Evolutionary conservation across 2,329 filamentous ascomycete genomes (phyloP).

Genomic region (Mollisiaceae sp.): DNA sequence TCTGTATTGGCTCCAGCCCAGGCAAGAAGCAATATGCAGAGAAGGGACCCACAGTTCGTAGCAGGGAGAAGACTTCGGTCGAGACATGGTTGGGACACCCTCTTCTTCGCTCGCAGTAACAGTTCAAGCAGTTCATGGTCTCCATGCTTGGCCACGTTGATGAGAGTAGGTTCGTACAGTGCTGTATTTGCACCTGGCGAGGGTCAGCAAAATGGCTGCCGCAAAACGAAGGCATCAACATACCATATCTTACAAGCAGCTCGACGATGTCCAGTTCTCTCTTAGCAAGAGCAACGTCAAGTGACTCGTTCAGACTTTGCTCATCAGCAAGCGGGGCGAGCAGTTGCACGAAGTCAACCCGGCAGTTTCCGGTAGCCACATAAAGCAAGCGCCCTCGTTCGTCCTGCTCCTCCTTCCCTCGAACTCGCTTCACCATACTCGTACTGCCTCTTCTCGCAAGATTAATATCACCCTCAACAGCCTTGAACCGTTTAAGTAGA

Average conservation of each 20-base stretch:
- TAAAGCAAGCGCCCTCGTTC: slow-evolving; percentile 25
- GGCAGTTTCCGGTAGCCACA: slow-evolving; percentile 16
- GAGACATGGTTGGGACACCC: slow-evolving; percentile 21
- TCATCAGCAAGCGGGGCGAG: slow-evolving; percentile 28
- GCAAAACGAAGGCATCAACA: not conserved
- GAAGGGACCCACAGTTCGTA: slow-evolving; percentile 13
- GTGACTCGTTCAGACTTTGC: slow-evolving; percentile 25
- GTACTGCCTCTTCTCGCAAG: slow-evolving; percentile 24
- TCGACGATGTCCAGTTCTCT: slow-evolving; percentile 20
- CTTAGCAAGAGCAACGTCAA: slow-evolving; percentile 23
- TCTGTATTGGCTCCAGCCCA: slow-evolving; percentile 53
- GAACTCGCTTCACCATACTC: slow-evolving; percentile 22
- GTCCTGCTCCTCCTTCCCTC: slow-evolving; percentile 12
- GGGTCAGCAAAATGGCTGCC: not conserved
- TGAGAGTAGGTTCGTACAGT: slow-evolving; percentile 16
- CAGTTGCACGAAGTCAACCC: slow-evolving; percentile 23
- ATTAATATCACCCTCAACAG: slow-evolving; percentile 27
- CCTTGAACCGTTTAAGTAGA: slow-evolving; percentile 22
- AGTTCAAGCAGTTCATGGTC: slow-evolving; percentile 22
- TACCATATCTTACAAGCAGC: slow-evolving; percentile 30
- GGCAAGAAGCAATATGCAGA: slow-evolving; percentile 15
- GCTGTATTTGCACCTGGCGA: slow-evolving; percentile 24
- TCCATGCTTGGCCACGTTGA: slow-evolving; percentile 15
- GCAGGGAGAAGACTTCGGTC: slow-evolving; percentile 24
- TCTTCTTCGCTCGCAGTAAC: slow-evolving; percentile 26